Evolutionary conservation across 2,329 filamentous ascomycete species (phyloP), one percentile per base, ranked within the genome.

Genomic region (Sarocladium kiliense): DNA sequence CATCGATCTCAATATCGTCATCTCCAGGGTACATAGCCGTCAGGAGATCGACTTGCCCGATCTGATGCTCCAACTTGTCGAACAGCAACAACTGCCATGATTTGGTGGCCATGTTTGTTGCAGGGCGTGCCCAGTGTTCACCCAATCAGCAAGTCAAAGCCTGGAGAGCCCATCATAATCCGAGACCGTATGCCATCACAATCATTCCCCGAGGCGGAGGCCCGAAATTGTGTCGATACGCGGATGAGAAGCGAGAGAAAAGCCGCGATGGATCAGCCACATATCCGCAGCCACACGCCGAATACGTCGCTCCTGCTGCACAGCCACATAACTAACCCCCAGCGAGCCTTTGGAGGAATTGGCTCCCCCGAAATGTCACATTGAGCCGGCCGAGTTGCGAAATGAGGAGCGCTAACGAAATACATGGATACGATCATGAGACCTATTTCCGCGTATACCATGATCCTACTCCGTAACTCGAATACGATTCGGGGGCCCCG

Each of bases 11-110:
- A 1, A 73, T 61, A 4, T 66, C 68, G n/a, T 68, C 65, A 12
- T 74, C 68, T 3, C 44, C 44, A 0, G 64, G 70, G 57, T 78
- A 81, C 78, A 81, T 81, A 10, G 77, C 77, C 59, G 70, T 64
- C 2, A 81, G 63, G n/a, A 81, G 74, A 53, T 81, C 77, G 32
- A 80, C 68, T 54, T 75, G 75, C 1, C 71, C 73, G 11, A 80
- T 63, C 63, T 79, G 77, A 12, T 73, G 66, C 56, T 76, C 74
- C 61, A 79, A 68, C 1, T 77, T 58, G 7, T 78, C 75, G n/a
- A 62, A 61, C 0, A 75, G 68, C 9, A 79, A 61, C 1, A 51
- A 55, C 58, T 36, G 42, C 42, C 42, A 39, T 27, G 41, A 25
- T 26, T 18, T 14, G 10, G 19, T 16, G 16, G 47, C 54, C 54